These are phyloP conservation scores for Vanilla planifolia DNA, from an alignment of 106 monocot genomes.

Conservation along the genomic window DNA sequence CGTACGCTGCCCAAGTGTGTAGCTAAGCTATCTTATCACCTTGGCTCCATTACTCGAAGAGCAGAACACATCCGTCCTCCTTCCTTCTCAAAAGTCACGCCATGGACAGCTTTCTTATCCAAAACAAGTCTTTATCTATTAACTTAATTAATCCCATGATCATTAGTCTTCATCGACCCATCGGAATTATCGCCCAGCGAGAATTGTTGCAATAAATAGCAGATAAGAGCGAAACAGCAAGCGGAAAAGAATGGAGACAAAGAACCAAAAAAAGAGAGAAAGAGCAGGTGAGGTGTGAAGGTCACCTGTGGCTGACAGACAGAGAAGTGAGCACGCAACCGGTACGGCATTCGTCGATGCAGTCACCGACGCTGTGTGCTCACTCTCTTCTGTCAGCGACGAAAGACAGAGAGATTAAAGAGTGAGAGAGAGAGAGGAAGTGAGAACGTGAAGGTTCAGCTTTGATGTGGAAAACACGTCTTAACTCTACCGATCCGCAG, in stretches of 20 bases:
- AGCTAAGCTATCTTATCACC: neutral
- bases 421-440: too few relatives aligned
- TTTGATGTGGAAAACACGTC: too few relatives aligned
- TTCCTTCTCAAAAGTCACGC: constrained; percentile 11
- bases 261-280: neutral
- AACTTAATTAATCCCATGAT: too few relatives aligned
- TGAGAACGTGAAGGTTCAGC: too few relatives aligned
- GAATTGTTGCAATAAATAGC: neutral
- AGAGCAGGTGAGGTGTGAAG: neutral
- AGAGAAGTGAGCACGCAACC: constrained; percentile 13
- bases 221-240: too few relatives aligned
- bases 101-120: neutral
- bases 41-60: neutral
- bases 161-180: neutral
- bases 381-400: constrained; percentile 21
- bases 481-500: too few relatives aligned
- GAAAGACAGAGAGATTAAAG: too few relatives aligned
- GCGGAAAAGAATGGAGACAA: neutral
- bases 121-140: neutral
- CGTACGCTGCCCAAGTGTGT: too few relatives aligned
- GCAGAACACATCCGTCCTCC: neutral
- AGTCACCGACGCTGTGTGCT: constrained; percentile 6
- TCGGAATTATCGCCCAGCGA: neutral
- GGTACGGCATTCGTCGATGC: constrained; percentile 3
- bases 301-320: constrained; percentile 3